phyloP scores from a whole-genome alignment of 2,329 filamentous ascomycete species.

The Aspergillus pseudoterreus region DNA sequence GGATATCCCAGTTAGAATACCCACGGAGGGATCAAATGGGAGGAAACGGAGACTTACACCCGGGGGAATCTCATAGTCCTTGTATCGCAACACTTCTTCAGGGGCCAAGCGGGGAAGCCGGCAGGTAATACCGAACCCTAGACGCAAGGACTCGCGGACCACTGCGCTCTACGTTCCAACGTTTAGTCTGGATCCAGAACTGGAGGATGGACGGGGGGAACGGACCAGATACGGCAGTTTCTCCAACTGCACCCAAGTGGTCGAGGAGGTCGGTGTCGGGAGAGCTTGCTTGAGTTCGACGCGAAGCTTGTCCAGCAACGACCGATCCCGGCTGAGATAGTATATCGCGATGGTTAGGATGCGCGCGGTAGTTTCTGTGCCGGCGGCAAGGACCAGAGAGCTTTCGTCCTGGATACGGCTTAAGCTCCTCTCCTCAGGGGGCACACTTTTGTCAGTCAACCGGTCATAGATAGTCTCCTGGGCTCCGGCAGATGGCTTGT shows the following conservation, averaged over 20 bases:
- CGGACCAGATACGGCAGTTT: conserved; percentile 36
- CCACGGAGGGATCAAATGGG: no score
- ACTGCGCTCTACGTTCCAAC: conserved; percentile 4
- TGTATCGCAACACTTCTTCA: conserved; percentile 4
- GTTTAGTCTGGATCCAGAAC: neutral
- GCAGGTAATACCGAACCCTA: conserved; percentile 1
- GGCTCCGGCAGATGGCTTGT: neutral
- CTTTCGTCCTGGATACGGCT: conserved; percentile 32
- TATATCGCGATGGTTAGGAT: conserved; percentile 29
- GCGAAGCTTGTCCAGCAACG: conserved; percentile 18
- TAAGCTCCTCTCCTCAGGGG: conserved; percentile 33
- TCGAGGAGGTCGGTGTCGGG: conserved; percentile 16
- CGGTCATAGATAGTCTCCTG: conserved; percentile 24
- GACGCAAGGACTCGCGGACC: conserved; percentile 10
- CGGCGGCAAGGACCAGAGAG: conserved; percentile 27
- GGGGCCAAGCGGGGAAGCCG: conserved; percentile 10
- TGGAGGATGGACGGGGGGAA: neutral
- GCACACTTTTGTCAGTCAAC: conserved; percentile 31
- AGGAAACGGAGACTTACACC: conserved; percentile 14
- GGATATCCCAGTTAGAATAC: conserved; percentile 3
- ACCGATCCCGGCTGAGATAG: conserved; percentile 23
- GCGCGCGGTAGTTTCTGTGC: conserved; percentile 34
- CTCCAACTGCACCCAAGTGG: conserved; percentile 31
- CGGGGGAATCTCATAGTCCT: conserved; percentile 21
- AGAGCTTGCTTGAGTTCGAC: conserved; percentile 27